Percentiles rank a stretch among this genome's conserved stretches.
Evolutionary conservation across 2,329 filamentous ascomycete species (phyloP).

Genomic region (Ilyonectria destructans): DNA sequence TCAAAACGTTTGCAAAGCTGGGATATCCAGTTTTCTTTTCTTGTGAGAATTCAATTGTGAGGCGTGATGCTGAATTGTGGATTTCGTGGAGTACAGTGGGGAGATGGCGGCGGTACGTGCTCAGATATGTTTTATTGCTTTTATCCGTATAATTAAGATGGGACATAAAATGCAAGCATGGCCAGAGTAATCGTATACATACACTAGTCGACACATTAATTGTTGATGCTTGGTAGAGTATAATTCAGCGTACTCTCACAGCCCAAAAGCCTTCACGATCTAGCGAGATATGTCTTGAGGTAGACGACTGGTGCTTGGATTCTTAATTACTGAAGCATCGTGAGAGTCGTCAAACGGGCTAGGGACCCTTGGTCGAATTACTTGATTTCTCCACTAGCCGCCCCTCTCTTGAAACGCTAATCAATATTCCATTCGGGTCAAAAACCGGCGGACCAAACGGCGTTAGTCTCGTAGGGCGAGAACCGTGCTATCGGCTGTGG

Average conservation of each 20-base stretch:
- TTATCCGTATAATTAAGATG: too few species aligned
- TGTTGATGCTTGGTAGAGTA: background rate
- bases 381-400: background rate
- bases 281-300: background rate
- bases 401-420: background rate
- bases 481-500: too few species aligned
- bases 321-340: background rate
- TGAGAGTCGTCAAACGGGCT: background rate
- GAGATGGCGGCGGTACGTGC: too few species aligned
- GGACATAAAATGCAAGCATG: too few species aligned
- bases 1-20: too few species aligned
- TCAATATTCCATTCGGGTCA: background rate
- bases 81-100: too few species aligned
- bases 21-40: too few species aligned
- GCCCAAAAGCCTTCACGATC: background rate
- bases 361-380: conserved; percentile 1
- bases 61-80: too few species aligned
- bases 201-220: too few species aligned
- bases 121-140: too few species aligned
- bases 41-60: too few species aligned
- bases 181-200: too few species aligned
- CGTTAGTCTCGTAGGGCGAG: background rate
- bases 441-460: conserved; percentile 4
- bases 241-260: background rate
- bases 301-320: background rate